A percentile compares a stretch with the other conserved stretches of the same genome.
These are phyloP conservation scores for Russula sp. DNA, from an alignment of 768 basidiomycete genomes.

Conservation along the genomic window DNA sequence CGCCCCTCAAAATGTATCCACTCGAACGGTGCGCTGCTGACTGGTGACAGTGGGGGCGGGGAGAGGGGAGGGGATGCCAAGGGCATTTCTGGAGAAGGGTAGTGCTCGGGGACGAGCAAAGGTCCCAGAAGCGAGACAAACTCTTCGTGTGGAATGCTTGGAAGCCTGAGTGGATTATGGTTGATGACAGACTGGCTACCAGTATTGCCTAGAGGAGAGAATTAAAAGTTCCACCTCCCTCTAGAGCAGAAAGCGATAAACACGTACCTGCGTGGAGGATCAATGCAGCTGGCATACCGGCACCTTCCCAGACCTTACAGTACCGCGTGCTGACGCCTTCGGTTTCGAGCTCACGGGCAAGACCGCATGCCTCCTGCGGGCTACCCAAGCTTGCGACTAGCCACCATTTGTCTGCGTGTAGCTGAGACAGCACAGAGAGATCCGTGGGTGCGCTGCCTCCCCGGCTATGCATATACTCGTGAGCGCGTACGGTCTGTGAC, in stretches of 20 bases:
- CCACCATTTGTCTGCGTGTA: constrained; percentile 59
- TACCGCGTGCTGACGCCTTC: too few relatives aligned
- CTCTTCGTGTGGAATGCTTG: constrained; percentile 82
- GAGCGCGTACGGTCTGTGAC: constrained; percentile 55
- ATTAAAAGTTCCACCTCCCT: neutral
- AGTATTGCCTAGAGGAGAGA: constrained; percentile 40
- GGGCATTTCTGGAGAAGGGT: constrained; percentile 35
- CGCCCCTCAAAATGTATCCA: constrained; percentile 86
- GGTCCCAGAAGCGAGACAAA: constrained; percentile 76
- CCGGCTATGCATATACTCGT: constrained; percentile 58
- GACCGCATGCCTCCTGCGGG: constrained; percentile 67
- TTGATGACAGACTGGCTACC: constrained; percentile 68
- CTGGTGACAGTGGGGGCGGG: constrained; percentile 20
- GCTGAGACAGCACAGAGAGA: constrained; percentile 67
- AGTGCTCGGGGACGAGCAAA: constrained; percentile 79
- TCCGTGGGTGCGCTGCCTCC: constrained; percentile 71
- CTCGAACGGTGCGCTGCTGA: constrained; percentile 61
- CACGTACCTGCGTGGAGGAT: constrained; percentile 63
- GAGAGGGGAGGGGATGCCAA: constrained; percentile 21
- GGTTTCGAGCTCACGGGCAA: too few relatives aligned
- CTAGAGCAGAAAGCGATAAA: neutral
- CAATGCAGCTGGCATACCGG: constrained; percentile 77
- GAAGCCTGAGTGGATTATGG: constrained; percentile 83
- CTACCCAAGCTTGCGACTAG: constrained; percentile 71
- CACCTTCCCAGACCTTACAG: constrained; percentile 66